These are phyloP conservation scores for Podospora anserina DNA, from an alignment of 495 filamentous ascomycete species.

Conservation along the genomic window DNA sequence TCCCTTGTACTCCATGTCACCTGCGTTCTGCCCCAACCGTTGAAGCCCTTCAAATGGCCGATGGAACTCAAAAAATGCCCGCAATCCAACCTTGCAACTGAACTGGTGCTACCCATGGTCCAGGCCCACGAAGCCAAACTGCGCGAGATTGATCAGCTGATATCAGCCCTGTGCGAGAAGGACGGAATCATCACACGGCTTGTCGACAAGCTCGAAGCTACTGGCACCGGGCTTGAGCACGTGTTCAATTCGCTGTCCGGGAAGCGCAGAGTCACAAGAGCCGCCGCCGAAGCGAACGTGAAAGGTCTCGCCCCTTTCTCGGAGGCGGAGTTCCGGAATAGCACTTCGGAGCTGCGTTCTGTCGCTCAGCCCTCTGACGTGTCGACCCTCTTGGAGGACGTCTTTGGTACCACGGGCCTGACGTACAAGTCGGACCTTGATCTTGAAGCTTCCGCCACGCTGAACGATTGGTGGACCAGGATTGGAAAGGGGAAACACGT, in stretches of 20 bases:
- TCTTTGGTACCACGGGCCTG: constrained; percentile 37
- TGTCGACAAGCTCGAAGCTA: constrained; percentile 72
- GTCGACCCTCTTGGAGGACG: constrained; percentile 33
- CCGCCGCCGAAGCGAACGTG: constrained; percentile 49
- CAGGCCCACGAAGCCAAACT: constrained; percentile 52
- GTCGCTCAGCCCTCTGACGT: constrained; percentile 35
- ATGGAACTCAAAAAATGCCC: constrained; percentile 56
- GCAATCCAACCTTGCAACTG: constrained; percentile 51
- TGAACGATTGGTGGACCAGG: constrained; percentile 51
- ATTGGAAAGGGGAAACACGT: constrained; percentile 35
- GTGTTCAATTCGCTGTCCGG: constrained; percentile 66
- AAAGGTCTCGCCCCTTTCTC: constrained; percentile 56
- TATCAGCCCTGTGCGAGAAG: constrained; percentile 65
- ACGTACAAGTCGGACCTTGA: constrained; percentile 24
- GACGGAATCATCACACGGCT: constrained; percentile 73
- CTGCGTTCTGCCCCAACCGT: constrained; percentile 61
- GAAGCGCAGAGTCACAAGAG: constrained; percentile 45
- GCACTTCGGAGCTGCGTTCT: constrained; percentile 21
- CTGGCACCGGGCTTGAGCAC: constrained; percentile 62
- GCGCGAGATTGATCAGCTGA: constrained; percentile 52
- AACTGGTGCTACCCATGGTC: constrained; percentile 69
- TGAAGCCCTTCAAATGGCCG: constrained; percentile 69
- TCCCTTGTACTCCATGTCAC: constrained; percentile 57
- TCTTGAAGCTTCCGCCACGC: constrained; percentile 30
- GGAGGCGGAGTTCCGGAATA: constrained; percentile 44